Conservation (phyloP, 2,329 filamentous ascomycete species). For the Aspergillus clavatus region DNA sequence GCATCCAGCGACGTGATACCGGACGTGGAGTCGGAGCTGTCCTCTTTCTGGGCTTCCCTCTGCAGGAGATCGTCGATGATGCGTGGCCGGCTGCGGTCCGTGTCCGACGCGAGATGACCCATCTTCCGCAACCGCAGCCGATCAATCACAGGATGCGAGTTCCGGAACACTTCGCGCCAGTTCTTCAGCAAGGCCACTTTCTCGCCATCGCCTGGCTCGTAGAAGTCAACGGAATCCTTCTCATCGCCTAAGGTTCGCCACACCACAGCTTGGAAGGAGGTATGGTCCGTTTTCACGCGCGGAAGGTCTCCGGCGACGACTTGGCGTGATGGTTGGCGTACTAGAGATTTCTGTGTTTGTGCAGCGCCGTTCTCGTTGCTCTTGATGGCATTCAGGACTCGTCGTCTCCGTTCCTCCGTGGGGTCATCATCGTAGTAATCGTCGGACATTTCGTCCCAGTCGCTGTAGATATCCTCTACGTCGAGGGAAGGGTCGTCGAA, state of each 20-base stretch:
- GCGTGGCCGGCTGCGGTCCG: background rate
- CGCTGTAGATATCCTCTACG: conserved; percentile 38
- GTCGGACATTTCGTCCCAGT: conserved; percentile 45
- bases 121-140: conserved; percentile 17
- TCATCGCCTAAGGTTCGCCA: conserved; percentile 33
- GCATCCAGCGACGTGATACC: conserved; percentile 13
- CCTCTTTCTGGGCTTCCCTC: conserved; percentile 5
- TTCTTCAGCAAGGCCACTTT: conserved; percentile 43
- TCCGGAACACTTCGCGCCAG: conserved; percentile 43
- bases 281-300: conserved; percentile 15
- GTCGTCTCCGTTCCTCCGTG: conserved; percentile 23
- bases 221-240: conserved; percentile 23
- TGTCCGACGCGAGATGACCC: background rate
- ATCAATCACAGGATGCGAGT: conserved; percentile 29
- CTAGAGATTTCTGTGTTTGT: conserved; percentile 15
- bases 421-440: conserved; percentile 44
- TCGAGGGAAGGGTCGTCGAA: conserved; percentile 39
- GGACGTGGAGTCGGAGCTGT: conserved; percentile 17
- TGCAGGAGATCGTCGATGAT: conserved; percentile 1
- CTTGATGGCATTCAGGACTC: conserved; percentile 8
- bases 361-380: conserved; percentile 11
- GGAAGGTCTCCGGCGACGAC: conserved; percentile 6
- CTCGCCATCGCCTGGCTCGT: conserved; percentile 38
- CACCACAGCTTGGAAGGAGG: conserved; percentile 37
- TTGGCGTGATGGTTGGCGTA: conserved; percentile 9